Evolutionary conservation across 306 rosid genomes (phyloP).

Genomic region (Fragaria vesca): DNA sequence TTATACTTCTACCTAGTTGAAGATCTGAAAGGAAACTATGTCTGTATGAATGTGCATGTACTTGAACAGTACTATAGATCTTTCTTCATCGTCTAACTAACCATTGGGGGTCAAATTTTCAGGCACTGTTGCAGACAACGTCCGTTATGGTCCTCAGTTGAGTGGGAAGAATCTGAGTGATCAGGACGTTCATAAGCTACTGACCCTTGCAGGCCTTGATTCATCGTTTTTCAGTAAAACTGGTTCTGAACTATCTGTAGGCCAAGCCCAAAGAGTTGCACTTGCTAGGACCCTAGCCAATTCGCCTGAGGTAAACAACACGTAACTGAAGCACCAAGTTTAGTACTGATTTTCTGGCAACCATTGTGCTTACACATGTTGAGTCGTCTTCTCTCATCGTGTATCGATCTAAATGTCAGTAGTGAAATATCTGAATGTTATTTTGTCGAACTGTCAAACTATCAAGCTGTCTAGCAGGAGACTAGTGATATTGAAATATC

Average conservation of each 20-base stretch:
- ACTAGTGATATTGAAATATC: neutral
- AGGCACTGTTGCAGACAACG: constrained; percentile 86
- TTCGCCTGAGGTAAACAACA: constrained; percentile 72
- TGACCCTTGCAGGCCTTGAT: constrained; percentile 71
- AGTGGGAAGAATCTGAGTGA: constrained; percentile 60
- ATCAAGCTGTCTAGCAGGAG: neutral
- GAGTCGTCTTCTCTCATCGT: neutral
- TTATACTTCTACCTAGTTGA: neutral
- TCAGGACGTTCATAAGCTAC: constrained; percentile 65
- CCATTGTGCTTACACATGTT: neutral
- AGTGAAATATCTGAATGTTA: neutral
- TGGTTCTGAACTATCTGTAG: constrained; percentile 78
- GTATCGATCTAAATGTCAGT: neutral
- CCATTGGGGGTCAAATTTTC: neutral
- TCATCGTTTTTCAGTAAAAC: constrained; percentile 54
- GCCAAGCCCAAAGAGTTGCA: constrained; percentile 95
- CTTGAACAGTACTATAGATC: neutral
- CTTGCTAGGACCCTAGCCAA: constrained; percentile 92
- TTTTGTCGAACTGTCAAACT: neutral
- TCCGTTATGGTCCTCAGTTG: constrained; percentile 79
- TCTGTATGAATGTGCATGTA: neutral
- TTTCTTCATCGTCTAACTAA: neutral
- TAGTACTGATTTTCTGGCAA: neutral
- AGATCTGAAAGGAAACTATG: neutral
- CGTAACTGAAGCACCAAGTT: neutral